These are phyloP conservation scores for Aspergillus heteromorphus DNA, from an alignment of 495 filamentous ascomycete species.

Conservation along the genomic window DNA sequence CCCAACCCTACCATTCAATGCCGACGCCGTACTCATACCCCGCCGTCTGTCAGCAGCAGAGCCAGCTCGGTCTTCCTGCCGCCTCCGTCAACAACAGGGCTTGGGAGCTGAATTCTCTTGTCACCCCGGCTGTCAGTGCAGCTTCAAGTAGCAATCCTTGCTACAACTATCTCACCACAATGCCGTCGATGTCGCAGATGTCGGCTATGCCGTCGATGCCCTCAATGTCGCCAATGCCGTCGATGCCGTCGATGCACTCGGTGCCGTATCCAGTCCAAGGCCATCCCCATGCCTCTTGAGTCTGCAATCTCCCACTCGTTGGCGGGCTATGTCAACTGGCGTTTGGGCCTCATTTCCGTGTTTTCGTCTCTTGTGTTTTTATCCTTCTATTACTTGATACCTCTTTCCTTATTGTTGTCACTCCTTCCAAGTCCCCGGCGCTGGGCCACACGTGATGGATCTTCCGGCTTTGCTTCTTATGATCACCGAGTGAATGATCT, in stretches of 20 bases:
- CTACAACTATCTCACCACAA: constrained; percentile 34
- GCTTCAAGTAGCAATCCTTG: constrained; percentile 17
- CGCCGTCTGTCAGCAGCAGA: constrained; percentile 31
- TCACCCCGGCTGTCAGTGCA: constrained; percentile 13
- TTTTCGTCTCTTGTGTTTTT: constrained; percentile 13
- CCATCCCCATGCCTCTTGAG: constrained; percentile 16
- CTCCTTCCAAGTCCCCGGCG: constrained; percentile 25
- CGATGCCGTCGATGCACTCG: too few species aligned
- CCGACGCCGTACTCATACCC: constrained; percentile 30
- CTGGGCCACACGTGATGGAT: constrained; percentile 10
- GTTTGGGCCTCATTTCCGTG: constrained; percentile 6
- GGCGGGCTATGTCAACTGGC: constrained; percentile 11
- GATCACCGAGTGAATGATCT: constrained; percentile 31
- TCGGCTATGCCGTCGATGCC: too few species aligned
- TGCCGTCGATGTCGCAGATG: too few species aligned
- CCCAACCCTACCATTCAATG: constrained; percentile 29
- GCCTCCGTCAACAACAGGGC: constrained; percentile 20
- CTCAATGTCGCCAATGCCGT: too few species aligned
- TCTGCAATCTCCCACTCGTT: neutral
- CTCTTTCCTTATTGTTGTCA: constrained; percentile 31
- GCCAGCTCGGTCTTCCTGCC: constrained; percentile 17
- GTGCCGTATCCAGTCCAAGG: constrained; percentile 33
- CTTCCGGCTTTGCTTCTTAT: constrained; percentile 9
- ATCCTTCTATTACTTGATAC: constrained; percentile 7
- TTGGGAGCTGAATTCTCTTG: constrained; percentile 35